These are phyloP conservation scores for Fusarium sp. DNA, from an alignment of 2,329 filamentous ascomycete species.

Conservation along the genomic window DNA sequence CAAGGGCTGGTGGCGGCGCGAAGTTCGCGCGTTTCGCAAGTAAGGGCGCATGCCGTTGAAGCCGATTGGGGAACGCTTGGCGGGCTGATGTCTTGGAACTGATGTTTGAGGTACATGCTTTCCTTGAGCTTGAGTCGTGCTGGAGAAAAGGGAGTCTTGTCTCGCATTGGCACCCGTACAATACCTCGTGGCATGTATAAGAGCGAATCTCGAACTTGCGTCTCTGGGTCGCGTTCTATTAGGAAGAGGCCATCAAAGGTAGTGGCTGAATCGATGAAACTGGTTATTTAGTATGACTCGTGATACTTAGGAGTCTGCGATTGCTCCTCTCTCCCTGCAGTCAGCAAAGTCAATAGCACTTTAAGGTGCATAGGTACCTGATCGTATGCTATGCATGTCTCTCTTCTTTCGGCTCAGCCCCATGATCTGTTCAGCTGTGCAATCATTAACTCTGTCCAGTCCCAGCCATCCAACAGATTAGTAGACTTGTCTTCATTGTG, in stretches of 20 bases:
- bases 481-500: background rate
- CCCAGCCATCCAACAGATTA: background rate
- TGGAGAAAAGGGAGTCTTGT: slow-evolving; percentile 28
- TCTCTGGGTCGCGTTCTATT: background rate
- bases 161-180: slow-evolving; percentile 6
- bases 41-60: slow-evolving; percentile 46
- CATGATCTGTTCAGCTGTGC: background rate
- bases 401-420: background rate
- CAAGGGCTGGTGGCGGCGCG: slow-evolving; percentile 81
- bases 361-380: background rate
- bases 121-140: slow-evolving; percentile 14
- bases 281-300: background rate
- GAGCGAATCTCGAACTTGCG: slow-evolving; percentile 1
- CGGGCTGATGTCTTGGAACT: background rate
- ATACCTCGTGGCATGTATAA: slow-evolving; percentile 6
- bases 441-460: background rate
- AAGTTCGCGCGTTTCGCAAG: slow-evolving; percentile 70
- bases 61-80: background rate
- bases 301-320: background rate
- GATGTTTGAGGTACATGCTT: slow-evolving; percentile 12
- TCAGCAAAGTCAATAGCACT: background rate
- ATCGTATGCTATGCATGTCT: background rate
- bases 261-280: background rate
- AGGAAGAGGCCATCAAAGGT: background rate
- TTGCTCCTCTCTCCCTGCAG: background rate